Conservation (phyloP, 2,329 filamentous ascomycete species). For the Neopestalotiopsis sp. region DNA sequence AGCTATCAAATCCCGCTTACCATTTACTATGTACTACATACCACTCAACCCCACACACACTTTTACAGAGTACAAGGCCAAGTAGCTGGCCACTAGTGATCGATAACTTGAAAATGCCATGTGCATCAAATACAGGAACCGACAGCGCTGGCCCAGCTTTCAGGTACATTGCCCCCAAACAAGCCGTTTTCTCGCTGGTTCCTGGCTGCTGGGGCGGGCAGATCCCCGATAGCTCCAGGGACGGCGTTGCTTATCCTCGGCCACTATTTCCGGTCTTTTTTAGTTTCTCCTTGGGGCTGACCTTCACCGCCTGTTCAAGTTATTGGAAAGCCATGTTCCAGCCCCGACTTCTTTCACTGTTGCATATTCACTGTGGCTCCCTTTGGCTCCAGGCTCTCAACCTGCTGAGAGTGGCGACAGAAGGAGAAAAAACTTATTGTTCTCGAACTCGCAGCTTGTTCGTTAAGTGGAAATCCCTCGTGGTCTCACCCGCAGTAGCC, state of each 20-base stretch:
- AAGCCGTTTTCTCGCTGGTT: neutral
- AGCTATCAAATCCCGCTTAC: neutral
- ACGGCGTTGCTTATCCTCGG: conserved; percentile 3
- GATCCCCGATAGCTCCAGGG: conserved; percentile 1
- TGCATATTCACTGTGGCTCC: no score
- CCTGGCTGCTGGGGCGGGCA: neutral
- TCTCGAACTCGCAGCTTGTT: neutral
- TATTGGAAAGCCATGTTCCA: neutral
- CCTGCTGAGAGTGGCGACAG: neutral
- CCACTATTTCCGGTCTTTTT: neutral
- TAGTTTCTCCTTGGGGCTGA: neutral
- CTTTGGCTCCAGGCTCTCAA: neutral
- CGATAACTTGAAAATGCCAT: neutral
- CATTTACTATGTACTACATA: neutral
- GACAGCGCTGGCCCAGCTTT: neutral
- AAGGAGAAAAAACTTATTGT: neutral
- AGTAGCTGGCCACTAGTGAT: neutral
- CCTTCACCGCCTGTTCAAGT: neutral
- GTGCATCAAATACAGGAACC: neutral
- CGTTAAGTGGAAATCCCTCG: neutral
- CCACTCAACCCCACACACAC: neutral
- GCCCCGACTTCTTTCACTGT: neutral
- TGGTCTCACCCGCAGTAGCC: conserved; percentile 2
- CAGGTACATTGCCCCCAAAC: neutral
- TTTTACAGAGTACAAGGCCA: neutral